phyloP scores from a whole-genome alignment of 306 rosid species.

The Trifolium repens region DNA sequence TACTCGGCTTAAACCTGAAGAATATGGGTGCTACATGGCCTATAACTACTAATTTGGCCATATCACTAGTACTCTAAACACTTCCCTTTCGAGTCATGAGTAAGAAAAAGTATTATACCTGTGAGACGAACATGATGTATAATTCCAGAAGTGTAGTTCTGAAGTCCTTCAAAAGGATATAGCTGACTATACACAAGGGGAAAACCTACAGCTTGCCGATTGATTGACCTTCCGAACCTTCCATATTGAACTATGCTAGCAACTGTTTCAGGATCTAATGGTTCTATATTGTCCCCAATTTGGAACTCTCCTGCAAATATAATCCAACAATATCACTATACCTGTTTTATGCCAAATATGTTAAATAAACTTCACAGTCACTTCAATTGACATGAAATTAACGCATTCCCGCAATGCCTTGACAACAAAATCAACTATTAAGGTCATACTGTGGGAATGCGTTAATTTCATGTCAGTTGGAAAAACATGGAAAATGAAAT shows the following conservation, averaged over 20 bases:
- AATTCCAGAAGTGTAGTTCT: slow-evolving; percentile 92
- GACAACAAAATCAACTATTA: too few relatives aligned
- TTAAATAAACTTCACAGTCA: not conserved
- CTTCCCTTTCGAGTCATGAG: not conserved
- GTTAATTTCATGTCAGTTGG: too few relatives aligned
- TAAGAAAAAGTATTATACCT: slow-evolving; percentile 47
- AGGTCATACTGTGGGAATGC: too few relatives aligned
- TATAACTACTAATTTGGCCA: not conserved
- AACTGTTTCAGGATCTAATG: slow-evolving; percentile 65
- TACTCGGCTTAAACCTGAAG: not conserved
- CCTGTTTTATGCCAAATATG: slow-evolving; percentile 21
- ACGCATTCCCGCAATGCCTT: not conserved
- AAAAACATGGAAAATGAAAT: not conserved
- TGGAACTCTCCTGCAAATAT: slow-evolving; percentile 76
- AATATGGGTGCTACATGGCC: not conserved
- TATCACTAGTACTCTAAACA: not conserved
- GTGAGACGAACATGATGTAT: slow-evolving; percentile 89
- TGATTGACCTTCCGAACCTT: slow-evolving; percentile 47
- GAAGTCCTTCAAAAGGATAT: slow-evolving; percentile 87
- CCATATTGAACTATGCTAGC: slow-evolving; percentile 75
- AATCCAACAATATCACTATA: slow-evolving; percentile 26
- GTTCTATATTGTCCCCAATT: slow-evolving; percentile 68
- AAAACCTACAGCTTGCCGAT: slow-evolving; percentile 56
- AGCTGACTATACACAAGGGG: slow-evolving; percentile 82
- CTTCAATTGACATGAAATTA: slow-evolving; percentile 27